Conservation (phyloP, 2,329 filamentous ascomycete genomes). For the Tolypocladium ophioglossoides region DNA sequence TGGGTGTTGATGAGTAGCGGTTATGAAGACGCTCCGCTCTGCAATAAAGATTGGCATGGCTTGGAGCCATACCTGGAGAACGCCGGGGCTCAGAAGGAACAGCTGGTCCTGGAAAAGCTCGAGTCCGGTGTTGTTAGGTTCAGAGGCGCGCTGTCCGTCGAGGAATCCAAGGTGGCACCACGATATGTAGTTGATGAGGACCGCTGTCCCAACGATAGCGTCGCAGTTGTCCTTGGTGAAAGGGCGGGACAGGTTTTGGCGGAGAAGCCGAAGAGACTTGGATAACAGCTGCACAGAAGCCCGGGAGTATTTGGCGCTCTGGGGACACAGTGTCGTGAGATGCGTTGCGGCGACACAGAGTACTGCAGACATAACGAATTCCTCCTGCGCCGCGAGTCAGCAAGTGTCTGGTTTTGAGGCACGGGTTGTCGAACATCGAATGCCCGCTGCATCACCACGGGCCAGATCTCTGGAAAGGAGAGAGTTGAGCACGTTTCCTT, state of each 20-base stretch:
- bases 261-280: conserved; percentile 13
- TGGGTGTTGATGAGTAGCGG: background rate
- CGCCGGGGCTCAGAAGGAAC: conserved; percentile 16
- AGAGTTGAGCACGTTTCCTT: conserved; percentile 13
- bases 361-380: conserved; percentile 16
- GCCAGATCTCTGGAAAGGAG: conserved; percentile 16
- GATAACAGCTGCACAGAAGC: conserved; percentile 11
- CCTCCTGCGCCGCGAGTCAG: conserved; percentile 7
- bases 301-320: conserved; percentile 8
- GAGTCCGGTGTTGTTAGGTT: background rate
- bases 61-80: conserved; percentile 15
- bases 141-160: conserved; percentile 5
- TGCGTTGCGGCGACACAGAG: conserved; percentile 12
- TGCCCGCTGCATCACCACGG: conserved; percentile 12
- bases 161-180: conserved; percentile 17
- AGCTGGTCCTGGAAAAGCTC: conserved; percentile 16
- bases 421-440: conserved; percentile 11
- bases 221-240: conserved; percentile 13
- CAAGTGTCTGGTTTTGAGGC: too few species aligned
- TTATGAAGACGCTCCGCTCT: conserved; percentile 9
- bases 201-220: conserved; percentile 12
- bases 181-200: conserved; percentile 18
- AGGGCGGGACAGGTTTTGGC: conserved; percentile 9
- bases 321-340: conserved; percentile 7
- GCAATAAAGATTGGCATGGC: conserved; percentile 11